These are phyloP conservation scores for Stachybotrys echinatus DNA, from an alignment of 2,329 filamentous ascomycete species.

Conservation along the genomic window DNA sequence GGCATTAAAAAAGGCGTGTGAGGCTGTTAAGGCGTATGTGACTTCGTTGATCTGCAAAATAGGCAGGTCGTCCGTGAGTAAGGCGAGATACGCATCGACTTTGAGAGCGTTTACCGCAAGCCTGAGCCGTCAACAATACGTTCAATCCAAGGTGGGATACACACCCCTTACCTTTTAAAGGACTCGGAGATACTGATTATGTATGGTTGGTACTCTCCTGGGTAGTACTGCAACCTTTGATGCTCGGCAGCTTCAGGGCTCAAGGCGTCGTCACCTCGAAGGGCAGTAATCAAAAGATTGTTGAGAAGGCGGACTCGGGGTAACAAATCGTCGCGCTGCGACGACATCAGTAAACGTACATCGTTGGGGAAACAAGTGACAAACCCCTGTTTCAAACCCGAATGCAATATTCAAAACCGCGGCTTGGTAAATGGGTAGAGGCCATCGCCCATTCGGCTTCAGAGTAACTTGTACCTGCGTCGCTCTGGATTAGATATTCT, in stretches of 20 bases:
- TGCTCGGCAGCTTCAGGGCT: slow-evolving; percentile 23
- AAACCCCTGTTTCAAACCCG: slow-evolving; percentile 28
- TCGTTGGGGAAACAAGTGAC: neutral
- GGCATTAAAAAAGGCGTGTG: slow-evolving; percentile 30
- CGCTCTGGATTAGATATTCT: neutral
- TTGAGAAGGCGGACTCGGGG: slow-evolving; percentile 25
- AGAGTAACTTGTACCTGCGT: neutral
- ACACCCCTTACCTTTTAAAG: slow-evolving; percentile 25
- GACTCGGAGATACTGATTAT: slow-evolving; percentile 21
- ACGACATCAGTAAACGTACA: slow-evolving; percentile 3
- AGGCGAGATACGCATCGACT: slow-evolving; percentile 31
- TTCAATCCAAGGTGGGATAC: neutral
- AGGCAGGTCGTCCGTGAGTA: slow-evolving; percentile 23
- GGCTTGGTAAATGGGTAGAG: slow-evolving; percentile 24
- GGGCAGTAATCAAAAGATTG: slow-evolving; percentile 24
- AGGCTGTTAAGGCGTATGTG: slow-evolving; percentile 24
- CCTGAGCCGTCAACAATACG: slow-evolving; percentile 13
- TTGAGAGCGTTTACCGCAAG: slow-evolving; percentile 28
- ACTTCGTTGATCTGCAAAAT: slow-evolving; percentile 30
- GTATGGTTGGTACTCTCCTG: slow-evolving; percentile 32
- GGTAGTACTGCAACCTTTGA: slow-evolving; percentile 27
- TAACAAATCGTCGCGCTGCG: slow-evolving; percentile 9
- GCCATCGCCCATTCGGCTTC: slow-evolving; percentile 19
- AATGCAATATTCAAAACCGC: slow-evolving; percentile 33
- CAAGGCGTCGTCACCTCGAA: slow-evolving; percentile 31